Base-by-base conservation (phyloP, 225 moss, liverwort and hornwort genomes). In the Lunularia cruciata region DNA sequence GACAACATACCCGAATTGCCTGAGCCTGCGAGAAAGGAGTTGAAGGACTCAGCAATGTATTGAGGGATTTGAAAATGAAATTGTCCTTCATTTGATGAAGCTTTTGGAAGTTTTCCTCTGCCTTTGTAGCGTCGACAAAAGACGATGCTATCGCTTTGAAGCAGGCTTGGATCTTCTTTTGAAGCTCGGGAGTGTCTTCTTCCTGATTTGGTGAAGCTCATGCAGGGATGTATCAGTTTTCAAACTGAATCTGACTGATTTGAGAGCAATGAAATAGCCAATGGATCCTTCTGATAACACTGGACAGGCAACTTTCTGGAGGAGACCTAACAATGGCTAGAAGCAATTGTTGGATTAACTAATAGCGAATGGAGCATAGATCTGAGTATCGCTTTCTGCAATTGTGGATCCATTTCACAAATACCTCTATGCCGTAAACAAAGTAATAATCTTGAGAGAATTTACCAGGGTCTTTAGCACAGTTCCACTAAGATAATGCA, bases 41-140 rank as follows among this genome's bases (percentile, higher is more conserved):
- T 49, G 53, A 73, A 13, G 93, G 83, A 60, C 64, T 85, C 26
- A 98, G 76, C 67, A 98, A 79, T 12, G 84, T 86, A 55, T 67
- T 82, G 30, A 98, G 74, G 2, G 84, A 79, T 66, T 70, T 86
- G 25, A 98, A 91, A 26, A 98, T 68, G 42, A 74, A 79, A 42
- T 93, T 92, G 79, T 98, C 93, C 75, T 98, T 91, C 84, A 89
- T 89, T 72, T 87, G 84, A 71, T 98, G 91, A 71, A 93, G 13
- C 70, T 77, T 89, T 55, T 88, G 91, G 33, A 93, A 47, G 67
- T 84, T 85, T 70, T 93, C 93, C 68, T 98, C 98, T 0, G 88
- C 86, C 79, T 88, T 91, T 5, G 75, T 52, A 54, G 88, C 75
- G 63, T 98, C 98, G 55, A 81, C 81, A 67, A 93, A 93, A 36